These are phyloP conservation scores for Colletotrichum melonis DNA, from an alignment of 2,329 filamentous ascomycete genomes.

Conservation along the genomic window DNA sequence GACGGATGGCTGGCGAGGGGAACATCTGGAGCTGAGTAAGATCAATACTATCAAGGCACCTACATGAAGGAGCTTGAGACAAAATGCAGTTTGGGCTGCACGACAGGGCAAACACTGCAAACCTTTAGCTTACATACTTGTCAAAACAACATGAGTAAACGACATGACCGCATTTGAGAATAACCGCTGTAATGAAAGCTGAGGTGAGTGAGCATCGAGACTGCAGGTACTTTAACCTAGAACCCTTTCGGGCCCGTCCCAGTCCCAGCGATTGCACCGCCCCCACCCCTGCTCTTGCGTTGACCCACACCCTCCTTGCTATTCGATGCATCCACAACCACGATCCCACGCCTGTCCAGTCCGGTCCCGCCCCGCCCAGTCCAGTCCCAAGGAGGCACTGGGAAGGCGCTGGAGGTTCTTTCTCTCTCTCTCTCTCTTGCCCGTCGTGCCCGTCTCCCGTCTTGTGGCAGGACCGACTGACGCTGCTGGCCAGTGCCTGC, in stretches of 20 bases:
- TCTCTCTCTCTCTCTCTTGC: neutral
- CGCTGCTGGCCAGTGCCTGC: neutral
- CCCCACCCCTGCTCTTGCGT: conserved; percentile 20
- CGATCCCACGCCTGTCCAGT: neutral
- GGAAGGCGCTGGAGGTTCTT: neutral
- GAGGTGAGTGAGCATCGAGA: neutral
- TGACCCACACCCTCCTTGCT: neutral
- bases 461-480: neutral
- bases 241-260: conserved; percentile 8
- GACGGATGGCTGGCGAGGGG: neutral
- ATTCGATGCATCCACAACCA: neutral
- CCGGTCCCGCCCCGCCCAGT: neutral
- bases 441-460: neutral
- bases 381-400: neutral
- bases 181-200: neutral
- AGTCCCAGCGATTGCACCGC: conserved; percentile 18
- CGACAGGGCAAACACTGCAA: neutral
- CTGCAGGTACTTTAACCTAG: neutral
- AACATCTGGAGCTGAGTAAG: neutral
- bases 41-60: neutral
- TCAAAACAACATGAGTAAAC: neutral
- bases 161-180: neutral
- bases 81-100: neutral
- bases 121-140: neutral
- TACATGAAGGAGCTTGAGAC: neutral